phyloP scores from a whole-genome alignment of 2,329 filamentous ascomycete genomes.

The Trichoderma gracile region DNA sequence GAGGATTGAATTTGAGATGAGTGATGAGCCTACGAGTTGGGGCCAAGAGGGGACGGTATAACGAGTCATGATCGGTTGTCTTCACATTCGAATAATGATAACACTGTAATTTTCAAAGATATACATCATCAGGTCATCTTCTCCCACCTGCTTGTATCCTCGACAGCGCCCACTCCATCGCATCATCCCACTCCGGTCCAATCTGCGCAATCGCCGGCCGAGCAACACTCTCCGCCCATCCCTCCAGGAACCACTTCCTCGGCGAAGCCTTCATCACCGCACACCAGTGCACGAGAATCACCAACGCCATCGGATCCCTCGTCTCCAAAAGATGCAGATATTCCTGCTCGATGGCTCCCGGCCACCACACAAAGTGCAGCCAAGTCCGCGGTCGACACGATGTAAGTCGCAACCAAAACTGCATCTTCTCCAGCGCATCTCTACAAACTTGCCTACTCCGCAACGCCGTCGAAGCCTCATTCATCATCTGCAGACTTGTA shows the following conservation, averaged over 20 bases:
- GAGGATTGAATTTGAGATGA: constrained; percentile 49
- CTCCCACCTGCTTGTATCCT: neutral
- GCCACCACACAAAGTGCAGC: constrained; percentile 18
- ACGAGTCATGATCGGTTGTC: no score
- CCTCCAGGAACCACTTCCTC: constrained; percentile 13
- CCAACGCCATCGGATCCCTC: constrained; percentile 8
- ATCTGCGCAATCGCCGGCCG: neutral
- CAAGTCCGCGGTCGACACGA: constrained; percentile 1
- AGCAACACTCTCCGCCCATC: constrained; percentile 11
- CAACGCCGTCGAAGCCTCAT: neutral
- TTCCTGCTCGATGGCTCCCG: constrained; percentile 1
- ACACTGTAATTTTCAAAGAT: neutral
- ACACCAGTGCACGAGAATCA: constrained; percentile 14
- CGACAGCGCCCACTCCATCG: neutral
- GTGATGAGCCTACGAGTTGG: constrained; percentile 37
- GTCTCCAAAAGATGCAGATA: constrained; percentile 1
- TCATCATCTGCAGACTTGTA: neutral
- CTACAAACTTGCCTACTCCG: neutral
- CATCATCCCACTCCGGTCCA: constrained; percentile 4
- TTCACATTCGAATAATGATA: no score
- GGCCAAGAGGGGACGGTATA: constrained; percentile 25
- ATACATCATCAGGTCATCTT: neutral
- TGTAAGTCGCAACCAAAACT: constrained; percentile 8
- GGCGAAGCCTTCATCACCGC: constrained; percentile 18
- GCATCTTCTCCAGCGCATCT: constrained; percentile 4